Evolutionary conservation across 2,329 filamentous ascomycete genomes (phyloP), one percentile per base, ranked within the genome.

Genomic region (Lachnellula cervina): DNA sequence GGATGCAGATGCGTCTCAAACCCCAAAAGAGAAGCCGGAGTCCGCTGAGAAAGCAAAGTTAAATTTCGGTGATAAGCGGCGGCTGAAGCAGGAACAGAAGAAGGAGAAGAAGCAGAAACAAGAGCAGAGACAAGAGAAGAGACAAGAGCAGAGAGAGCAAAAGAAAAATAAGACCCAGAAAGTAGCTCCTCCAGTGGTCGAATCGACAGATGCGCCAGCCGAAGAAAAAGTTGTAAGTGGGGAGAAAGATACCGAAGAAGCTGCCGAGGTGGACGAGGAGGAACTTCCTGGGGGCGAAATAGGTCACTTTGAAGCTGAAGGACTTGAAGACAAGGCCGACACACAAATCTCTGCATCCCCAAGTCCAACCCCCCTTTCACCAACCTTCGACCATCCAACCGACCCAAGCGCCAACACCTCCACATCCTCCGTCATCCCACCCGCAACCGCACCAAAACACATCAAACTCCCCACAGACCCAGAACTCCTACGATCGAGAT

Each of bases 401-500:
- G 72, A 76, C 57, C 79, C 77, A 1, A 77, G 76, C n/a, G 73
- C 79, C 48, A 83, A 81, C 70, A 90, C 88, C 32, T 90, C 88
- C 17, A 80, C 84, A 53, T 88, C 87, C 53, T 89, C 87, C 21
- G 79, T 83, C 47, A 76, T 82, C 13, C 77, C 84, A 6, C 76
- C 80, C 5, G 78, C 80, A 35, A 79, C 82, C 58, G 83, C 83
- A 66, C 80, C 81, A 14, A 88, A 86, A 70, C 80, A 83, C 60
- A 80, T 85, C 68, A 85, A 84, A 66, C 73, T 87, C 32, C 87
- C 87, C 54, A 77, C 84, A 59, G 86, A 92, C 68, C 87, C 86
- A 43, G 84, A 89, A 58, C 83, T 87, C 25, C 82, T 96, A 47
- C 86, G 88, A 66, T 84, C 87, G 55, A 87, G 92, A 45, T 79